These are phyloP conservation scores for Phytophthora fragariaefolia DNA, from an alignment of 352 stramenopile species.

Conservation along the genomic window DNA sequence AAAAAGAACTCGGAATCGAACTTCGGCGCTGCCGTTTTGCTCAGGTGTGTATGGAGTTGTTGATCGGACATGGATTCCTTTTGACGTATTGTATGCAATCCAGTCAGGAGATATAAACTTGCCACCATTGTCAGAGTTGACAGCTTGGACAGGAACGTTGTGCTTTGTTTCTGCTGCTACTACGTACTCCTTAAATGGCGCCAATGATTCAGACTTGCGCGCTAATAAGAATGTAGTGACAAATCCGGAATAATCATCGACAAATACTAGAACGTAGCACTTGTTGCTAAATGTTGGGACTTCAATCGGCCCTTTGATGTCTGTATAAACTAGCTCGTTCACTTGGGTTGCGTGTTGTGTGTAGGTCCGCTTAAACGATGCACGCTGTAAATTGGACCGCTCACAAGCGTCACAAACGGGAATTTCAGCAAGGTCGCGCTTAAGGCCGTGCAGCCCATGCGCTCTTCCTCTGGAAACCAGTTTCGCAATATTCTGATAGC, in stretches of 20 bases:
- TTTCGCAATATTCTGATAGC: too few species aligned
- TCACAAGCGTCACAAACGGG: neutral
- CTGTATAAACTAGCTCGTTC: neutral
- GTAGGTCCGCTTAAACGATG: too few species aligned
- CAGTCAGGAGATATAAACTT: constrained; percentile 6
- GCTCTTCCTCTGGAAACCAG: too few species aligned
- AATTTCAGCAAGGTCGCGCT: too few species aligned
- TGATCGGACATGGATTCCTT: neutral
- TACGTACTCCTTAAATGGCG: neutral
- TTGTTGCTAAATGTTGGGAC: neutral
- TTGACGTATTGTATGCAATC: neutral
- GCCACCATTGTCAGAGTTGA: constrained; percentile 3
- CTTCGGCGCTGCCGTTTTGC: constrained; percentile 6
- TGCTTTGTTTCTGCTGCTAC: constrained; percentile 4
- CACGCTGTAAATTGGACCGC: too few species aligned
- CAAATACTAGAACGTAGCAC: constrained; percentile 13
- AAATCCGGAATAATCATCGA: constrained; percentile 4
- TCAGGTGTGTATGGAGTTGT: constrained; percentile 4
- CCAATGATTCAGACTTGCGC: neutral
- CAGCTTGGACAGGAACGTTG: neutral
- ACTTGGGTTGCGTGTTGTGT: too few species aligned
- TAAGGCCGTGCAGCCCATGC: too few species aligned
- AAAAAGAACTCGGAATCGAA: neutral
- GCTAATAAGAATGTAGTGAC: constrained; percentile 1
- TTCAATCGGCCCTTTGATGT: neutral